Base-by-base conservation (phyloP, 2,329 filamentous ascomycete species). In the Colletotrichum theobromicola region DNA sequence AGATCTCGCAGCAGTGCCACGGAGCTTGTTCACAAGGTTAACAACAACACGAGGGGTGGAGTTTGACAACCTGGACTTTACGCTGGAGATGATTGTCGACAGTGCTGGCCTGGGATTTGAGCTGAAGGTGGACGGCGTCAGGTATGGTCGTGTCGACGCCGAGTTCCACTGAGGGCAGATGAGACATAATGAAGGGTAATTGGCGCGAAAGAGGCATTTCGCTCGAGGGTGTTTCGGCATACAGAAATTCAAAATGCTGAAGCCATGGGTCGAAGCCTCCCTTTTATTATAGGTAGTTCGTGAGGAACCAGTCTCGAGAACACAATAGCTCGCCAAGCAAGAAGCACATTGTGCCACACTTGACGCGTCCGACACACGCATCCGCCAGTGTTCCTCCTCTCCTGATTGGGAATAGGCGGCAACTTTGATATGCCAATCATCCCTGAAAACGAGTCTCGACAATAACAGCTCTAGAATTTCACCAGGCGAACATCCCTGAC, bases 21-120 rank as follows among this genome's bases (percentile, higher is more conserved):
- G 92, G 77, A 92, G 88, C 73, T 81, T 95, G 13, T 96, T 96
- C 80, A 95, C 94, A 2, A 85, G 93, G 16, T 83, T 96, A 76
- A 95, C 94, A 18, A 96, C 94, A 15, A 96, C 94, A 4, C 89
- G 93, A 68, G 94, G 94, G 1, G 92, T 95, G 7, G 94, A 95
- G 83, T 96, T 96, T 83, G 93, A 95, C 78, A 95, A 95, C 77
- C 85, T 96, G 34, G 93, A 96, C 80, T 96, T 96, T 75, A 94
- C 93, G 13, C 89, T 96, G 7, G 94, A 95, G 85, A 95, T 96
- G 93, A 92, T 93, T 77, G 94, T 96, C 57, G 93, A 95, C 80
- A 94, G 93, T 78, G 94, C 94, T 0, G 93, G 93, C 2, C 79
- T 96, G 72, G 91, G 93, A 4, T 96, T 96, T 82, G 94, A 96